Evolutionary conservation across 2,329 filamentous ascomycete species (phyloP), one percentile per base, ranked within the genome.

Genomic region (Lachnum nothofagi): DNA sequence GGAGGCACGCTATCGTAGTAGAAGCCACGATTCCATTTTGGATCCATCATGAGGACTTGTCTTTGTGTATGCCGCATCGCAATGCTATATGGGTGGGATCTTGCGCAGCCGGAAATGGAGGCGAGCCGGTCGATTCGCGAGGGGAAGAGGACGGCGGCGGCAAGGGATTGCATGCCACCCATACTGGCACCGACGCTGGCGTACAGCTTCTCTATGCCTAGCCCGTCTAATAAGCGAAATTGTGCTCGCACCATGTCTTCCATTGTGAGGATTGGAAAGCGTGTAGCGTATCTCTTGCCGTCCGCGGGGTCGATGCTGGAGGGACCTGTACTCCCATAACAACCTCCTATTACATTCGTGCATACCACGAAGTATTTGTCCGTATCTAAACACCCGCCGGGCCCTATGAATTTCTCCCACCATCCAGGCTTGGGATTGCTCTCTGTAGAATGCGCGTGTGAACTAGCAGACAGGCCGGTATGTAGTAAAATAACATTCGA

Each of bases 331-430:
- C 88, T 95, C 27, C 93, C 93, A 67, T 93, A 97, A 70, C 93
- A 98, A 5, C 93, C 90, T 44, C 93, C 93, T 29, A 98, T 78
- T 40, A 97, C 91, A 65, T 98, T 98, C 8, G 93, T 97, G 71
- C 93, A 98, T 53, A 98, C 88, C 52, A 98, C 73, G 64, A 90
- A 88, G 73, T 94, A 95, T 65, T 89, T 91, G 68, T 91, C 73
- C 1, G 93, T 98, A 67, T 98, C 89, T 8, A 98, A 71, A 9
- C 89, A 86, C 17, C 78, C 78, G 0, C 87, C 89, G 0, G 91
- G 86, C 0, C 93, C 93, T 63, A 98, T 97, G 67, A 98, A 98
- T 68, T 86, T 91, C 70, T 98, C 93, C 93, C 93, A 98, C 93
- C 93, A 98, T 3, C 93, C 93, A 0, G 90, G 86, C 66, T 91